phyloP scores from a whole-genome alignment of 768 basidiomycete genomes.

The Fomitopsis pulvina region DNA sequence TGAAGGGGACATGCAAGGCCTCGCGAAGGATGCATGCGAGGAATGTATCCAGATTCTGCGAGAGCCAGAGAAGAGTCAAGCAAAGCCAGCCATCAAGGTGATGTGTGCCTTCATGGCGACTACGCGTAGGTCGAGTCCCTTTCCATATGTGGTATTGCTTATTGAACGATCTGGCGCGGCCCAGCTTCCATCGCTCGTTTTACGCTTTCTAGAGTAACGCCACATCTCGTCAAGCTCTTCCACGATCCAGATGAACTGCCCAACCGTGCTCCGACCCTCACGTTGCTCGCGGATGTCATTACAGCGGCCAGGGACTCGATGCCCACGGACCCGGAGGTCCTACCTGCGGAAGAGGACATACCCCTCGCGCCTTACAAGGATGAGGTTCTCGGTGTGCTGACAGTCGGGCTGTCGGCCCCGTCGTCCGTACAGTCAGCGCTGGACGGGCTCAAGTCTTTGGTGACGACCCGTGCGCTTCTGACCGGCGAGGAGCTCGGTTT shows the following conservation, averaged over 20 bases:
- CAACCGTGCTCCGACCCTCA: conserved; percentile 59
- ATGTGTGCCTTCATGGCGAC: conserved; percentile 73
- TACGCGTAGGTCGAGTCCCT: conserved; percentile 50
- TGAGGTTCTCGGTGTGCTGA: conserved; percentile 59
- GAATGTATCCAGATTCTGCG: conserved; percentile 76
- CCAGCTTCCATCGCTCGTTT: conserved; percentile 64
- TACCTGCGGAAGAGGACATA: conserved; percentile 19
- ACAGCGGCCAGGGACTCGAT: conserved; percentile 43
- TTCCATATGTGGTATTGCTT: conserved; percentile 1
- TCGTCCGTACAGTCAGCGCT: conserved; percentile 55
- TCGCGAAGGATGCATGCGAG: conserved; percentile 69
- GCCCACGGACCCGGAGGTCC: conserved; percentile 15
- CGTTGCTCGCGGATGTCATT: conserved; percentile 62
- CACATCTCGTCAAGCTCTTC: conserved; percentile 75
- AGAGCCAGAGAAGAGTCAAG: conserved; percentile 92
- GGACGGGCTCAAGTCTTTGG: conserved; percentile 56
- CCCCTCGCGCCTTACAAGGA: conserved; percentile 65
- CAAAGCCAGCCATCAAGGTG: conserved; percentile 80
- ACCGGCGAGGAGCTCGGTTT: conserved; percentile 71
- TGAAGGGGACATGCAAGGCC: conserved; percentile 36
- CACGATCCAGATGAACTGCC: conserved; percentile 61
- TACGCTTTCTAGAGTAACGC: conserved; percentile 60
- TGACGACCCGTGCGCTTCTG: conserved; percentile 58
- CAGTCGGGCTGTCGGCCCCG: conserved; percentile 47
- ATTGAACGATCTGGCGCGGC: not conserved